Evolutionary conservation across 169 alveolate species (phyloP).

Genomic region (Plasmodium coatneyi): DNA sequence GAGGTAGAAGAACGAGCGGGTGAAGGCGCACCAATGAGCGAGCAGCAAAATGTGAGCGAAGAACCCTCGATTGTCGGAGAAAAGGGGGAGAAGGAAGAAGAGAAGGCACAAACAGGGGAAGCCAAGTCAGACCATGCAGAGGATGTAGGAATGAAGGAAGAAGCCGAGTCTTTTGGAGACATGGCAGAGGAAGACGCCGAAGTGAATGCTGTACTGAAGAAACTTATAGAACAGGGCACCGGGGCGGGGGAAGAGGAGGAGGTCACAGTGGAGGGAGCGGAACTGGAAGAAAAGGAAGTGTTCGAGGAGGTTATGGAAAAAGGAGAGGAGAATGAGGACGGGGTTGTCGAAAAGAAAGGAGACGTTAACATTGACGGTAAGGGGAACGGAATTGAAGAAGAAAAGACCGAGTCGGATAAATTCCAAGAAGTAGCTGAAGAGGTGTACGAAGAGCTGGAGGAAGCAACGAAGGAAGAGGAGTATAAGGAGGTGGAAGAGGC

Average conservation of each 20-base stretch:
- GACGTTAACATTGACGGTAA: neutral
- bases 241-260: constrained; percentile 17
- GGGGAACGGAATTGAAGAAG: neutral
- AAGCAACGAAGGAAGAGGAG: too few species aligned
- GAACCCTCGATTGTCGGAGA: neutral
- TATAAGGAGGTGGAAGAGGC: neutral
- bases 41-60: neutral
- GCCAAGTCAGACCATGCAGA: neutral
- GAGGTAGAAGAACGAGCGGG: neutral
- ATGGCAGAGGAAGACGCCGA: neutral
- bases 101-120: neutral
- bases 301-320: neutral
- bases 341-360: neutral
- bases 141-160: neutral
- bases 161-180: neutral
- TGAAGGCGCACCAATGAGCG: neutral
- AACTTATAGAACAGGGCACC: neutral
- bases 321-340: constrained; percentile 26
- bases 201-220: neutral
- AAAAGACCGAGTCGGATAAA: neutral
- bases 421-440: neutral
- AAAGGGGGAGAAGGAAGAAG: neutral
- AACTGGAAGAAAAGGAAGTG: neutral
- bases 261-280: neutral
- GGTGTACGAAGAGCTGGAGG: too few species aligned